These are phyloP conservation scores for Scheffersomyces insectosa DNA, from an alignment of 1,139 yeast species.

Conservation along the genomic window DNA sequence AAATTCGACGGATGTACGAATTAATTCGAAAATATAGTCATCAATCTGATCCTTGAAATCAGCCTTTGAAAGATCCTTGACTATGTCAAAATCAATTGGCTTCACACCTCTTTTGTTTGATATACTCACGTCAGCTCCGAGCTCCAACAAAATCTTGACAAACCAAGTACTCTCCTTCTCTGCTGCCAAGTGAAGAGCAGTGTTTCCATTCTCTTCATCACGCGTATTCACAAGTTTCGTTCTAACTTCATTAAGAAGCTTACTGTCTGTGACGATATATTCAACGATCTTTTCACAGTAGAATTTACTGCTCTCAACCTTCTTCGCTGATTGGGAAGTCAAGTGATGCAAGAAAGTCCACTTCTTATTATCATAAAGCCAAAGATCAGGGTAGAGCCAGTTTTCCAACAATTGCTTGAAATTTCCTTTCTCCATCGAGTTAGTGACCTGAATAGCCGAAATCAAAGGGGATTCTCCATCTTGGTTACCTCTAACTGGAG, in stretches of 20 bases:
- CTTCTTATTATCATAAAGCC: constrained; percentile 36
- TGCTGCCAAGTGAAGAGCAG: constrained; percentile 87
- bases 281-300: constrained; percentile 77
- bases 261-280: constrained; percentile 64
- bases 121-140: constrained; percentile 80
- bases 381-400: constrained; percentile 41
- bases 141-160: constrained; percentile 75
- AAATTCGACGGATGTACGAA: constrained; percentile 37
- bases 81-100: constrained; percentile 81
- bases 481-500: constrained; percentile 44
- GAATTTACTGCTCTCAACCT: constrained; percentile 50
- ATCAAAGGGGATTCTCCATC: constrained; percentile 45
- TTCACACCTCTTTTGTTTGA: constrained; percentile 83
- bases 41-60: constrained; percentile 16
- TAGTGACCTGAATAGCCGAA: constrained; percentile 44
- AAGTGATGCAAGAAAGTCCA: constrained; percentile 42
- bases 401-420: constrained; percentile 31
- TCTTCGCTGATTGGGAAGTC: constrained; percentile 28
- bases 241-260: constrained; percentile 62
- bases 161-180: constrained; percentile 82
- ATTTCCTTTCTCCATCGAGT: constrained; percentile 48
- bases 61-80: constrained; percentile 27
- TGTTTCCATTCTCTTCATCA: constrained; percentile 79
- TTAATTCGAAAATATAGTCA: constrained; percentile 35
- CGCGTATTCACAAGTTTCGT: constrained; percentile 69